Percentiles rank a stretch among this genome's conserved stretches.
These are phyloP conservation scores for Avena eriantha DNA, from an alignment of 176 grass and related monocot genomes.

Conservation along the genomic window DNA sequence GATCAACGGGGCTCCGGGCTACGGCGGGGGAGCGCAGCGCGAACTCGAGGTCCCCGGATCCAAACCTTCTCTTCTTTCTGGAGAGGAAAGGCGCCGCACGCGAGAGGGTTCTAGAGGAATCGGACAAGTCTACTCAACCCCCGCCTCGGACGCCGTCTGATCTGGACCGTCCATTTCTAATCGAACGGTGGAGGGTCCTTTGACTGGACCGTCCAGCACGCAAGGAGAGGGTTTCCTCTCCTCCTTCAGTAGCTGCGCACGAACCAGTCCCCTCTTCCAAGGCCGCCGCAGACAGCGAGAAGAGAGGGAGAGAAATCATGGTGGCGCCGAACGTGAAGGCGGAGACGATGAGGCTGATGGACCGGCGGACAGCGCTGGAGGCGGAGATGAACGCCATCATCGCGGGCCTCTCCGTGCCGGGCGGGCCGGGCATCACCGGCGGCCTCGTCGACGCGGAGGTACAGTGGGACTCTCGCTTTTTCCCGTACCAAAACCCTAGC, in stretches of 20 bases:
- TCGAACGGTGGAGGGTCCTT: not conserved
- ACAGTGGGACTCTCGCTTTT: not conserved
- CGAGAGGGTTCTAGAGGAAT: slow-evolving; percentile 34
- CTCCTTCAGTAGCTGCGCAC: not conserved
- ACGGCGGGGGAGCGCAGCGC: not conserved
- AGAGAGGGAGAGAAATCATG: slow-evolving; percentile 53
- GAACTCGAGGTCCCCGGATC: not conserved
- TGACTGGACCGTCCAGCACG: not conserved
- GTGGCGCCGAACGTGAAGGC: slow-evolving; percentile 90
- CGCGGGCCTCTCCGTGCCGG: slow-evolving; percentile 58
- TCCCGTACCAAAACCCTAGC: slow-evolving; percentile 30
- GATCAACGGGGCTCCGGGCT: not conserved
- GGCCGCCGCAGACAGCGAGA: not conserved
- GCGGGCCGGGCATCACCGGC: slow-evolving; percentile 69
- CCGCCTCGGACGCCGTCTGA: not conserved
- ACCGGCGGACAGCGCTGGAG: slow-evolving; percentile 56
- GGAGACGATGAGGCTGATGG: slow-evolving; percentile 77
- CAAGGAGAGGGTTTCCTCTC: not conserved
- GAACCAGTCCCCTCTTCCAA: not conserved
- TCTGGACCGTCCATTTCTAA: not conserved
- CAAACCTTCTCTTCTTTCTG: not conserved
- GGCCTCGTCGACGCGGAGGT: slow-evolving; percentile 76
- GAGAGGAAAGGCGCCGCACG: not conserved
- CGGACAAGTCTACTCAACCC: not conserved
- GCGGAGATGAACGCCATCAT: slow-evolving; percentile 88